Percentiles rank a stretch among this genome's conserved stretches.
phyloP scores from a whole-genome alignment of 1,139 yeast species.

The Suhomyces panamericanus region DNA sequence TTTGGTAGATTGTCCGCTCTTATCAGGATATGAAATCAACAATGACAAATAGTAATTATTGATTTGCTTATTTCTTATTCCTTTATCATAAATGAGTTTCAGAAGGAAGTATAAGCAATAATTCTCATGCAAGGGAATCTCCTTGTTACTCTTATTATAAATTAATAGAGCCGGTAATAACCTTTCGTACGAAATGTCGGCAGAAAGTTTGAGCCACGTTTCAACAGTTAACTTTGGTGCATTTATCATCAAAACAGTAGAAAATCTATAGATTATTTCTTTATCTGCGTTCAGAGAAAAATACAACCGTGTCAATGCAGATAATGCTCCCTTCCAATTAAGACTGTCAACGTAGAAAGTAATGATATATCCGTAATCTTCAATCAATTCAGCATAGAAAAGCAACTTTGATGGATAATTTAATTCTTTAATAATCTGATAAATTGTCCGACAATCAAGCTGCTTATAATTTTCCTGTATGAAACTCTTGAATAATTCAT shows the following conservation, averaged over 20 bases:
- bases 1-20: constrained; percentile 31
- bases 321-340: constrained; percentile 74
- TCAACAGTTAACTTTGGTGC: constrained; percentile 71
- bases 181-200: constrained; percentile 52
- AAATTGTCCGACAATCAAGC: constrained; percentile 66
- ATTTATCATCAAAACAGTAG: constrained; percentile 68
- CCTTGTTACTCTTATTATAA: constrained; percentile 52
- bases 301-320: constrained; percentile 51
- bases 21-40: constrained; percentile 57
- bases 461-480: constrained; percentile 46
- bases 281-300: constrained; percentile 27
- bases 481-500: constrained; percentile 51
- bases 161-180: constrained; percentile 75
- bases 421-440: constrained; percentile 68
- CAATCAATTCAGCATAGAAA: constrained; percentile 64
- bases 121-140: constrained; percentile 42
- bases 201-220: constrained; percentile 66
- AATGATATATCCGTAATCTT: constrained; percentile 70
- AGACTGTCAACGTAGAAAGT: constrained; percentile 66
- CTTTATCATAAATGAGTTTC: constrained; percentile 57
- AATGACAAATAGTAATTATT: constrained; percentile 76
- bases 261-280: constrained; percentile 58
- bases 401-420: constrained; percentile 65
- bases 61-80: constrained; percentile 49
- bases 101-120: constrained; percentile 66